phyloP scores from a whole-genome alignment of 2,329 filamentous ascomycete genomes.

The Acrocalymma vagum region DNA sequence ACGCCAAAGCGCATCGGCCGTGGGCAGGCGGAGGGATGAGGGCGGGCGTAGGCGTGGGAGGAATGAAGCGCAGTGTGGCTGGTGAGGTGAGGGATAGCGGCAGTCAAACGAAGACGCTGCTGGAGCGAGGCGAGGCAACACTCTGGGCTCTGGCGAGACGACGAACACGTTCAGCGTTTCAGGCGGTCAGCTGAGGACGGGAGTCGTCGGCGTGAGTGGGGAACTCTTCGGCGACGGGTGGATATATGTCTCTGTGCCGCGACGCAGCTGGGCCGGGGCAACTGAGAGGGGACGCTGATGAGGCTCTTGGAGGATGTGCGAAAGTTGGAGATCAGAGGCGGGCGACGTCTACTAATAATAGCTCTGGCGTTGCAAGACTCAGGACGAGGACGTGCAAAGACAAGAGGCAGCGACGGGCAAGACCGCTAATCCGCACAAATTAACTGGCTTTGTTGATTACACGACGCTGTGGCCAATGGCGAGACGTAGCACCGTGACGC shows the following conservation, averaged over 20 bases:
- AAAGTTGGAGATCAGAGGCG: slow-evolving; percentile 31
- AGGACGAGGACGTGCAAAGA: too few species aligned
- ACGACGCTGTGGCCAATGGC: slow-evolving; percentile 19
- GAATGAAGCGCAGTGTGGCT: slow-evolving; percentile 24
- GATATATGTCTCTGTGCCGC: slow-evolving; percentile 37
- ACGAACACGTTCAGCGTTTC: slow-evolving; percentile 32
- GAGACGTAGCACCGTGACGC: slow-evolving; percentile 11
- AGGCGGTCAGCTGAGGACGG: slow-evolving; percentile 31
- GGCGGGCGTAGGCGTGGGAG: slow-evolving; percentile 11
- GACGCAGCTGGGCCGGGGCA: slow-evolving; percentile 22
- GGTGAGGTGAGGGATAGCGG: slow-evolving; percentile 28
- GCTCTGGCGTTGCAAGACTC: slow-evolving; percentile 28
- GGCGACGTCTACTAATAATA: slow-evolving; percentile 36
- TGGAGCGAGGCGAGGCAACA: slow-evolving; percentile 35
- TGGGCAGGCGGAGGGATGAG: slow-evolving; percentile 14
- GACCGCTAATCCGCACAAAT: slow-evolving; percentile 25
- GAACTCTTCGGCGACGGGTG: slow-evolving; percentile 24
- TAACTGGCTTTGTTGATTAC: slow-evolving; percentile 14
- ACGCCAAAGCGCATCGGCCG: slow-evolving; percentile 39
- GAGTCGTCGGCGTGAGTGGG: slow-evolving; percentile 26
- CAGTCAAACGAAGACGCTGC: slow-evolving; percentile 30
- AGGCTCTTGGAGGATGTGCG: slow-evolving; percentile 40
- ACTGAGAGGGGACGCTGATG: slow-evolving; percentile 18
- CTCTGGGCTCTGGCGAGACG: slow-evolving; percentile 21
- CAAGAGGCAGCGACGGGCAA: slow-evolving; percentile 15